Conservation (phyloP, 345 rosid genomes). For the Hibiscus syriacus region DNA sequence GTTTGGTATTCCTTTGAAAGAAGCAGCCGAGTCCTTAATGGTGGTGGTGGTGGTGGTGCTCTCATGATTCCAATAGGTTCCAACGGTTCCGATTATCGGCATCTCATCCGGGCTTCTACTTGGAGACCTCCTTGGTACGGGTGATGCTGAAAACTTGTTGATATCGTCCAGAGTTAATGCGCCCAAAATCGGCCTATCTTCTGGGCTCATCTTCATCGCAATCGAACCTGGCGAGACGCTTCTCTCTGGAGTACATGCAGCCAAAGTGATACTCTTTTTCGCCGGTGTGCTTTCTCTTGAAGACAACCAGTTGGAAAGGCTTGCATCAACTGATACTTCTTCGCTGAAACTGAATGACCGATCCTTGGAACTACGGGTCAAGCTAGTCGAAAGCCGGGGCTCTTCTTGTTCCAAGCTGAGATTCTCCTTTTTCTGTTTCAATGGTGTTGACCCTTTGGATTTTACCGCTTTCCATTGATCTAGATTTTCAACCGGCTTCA, state of each 20-base stretch:
- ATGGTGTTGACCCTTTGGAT: conserved; percentile 35
- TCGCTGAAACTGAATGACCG: conserved; percentile 35
- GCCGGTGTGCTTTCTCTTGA: conserved; percentile 47
- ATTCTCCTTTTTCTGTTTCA: conserved; percentile 68
- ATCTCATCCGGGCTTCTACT: conserved; percentile 72
- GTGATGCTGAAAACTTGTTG: conserved; percentile 58
- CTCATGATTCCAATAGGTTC: conserved; percentile 62
- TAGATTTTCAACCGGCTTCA: conserved; percentile 90
- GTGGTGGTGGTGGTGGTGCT: conserved; percentile 26
- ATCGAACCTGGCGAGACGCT: conserved; percentile 37
- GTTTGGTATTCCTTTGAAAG: conserved; percentile 85
- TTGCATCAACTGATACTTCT: conserved; percentile 64
- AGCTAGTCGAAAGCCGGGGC: conserved; percentile 24
- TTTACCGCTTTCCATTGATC: conserved; percentile 90
- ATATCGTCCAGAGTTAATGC: conserved; percentile 83
- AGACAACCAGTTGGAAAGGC: conserved; percentile 88
- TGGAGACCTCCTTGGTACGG: conserved; percentile 78
- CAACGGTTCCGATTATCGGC: conserved; percentile 81
- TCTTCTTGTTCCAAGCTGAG: conserved; percentile 29
- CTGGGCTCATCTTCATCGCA: conserved; percentile 34
- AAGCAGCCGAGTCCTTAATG: conserved; percentile 31
- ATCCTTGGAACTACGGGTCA: conserved; percentile 29
- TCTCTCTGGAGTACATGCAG: conserved; percentile 33
- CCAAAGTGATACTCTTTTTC: conserved; percentile 28
- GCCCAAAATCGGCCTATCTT: conserved; percentile 84